Evolutionary conservation across 1,284 basidiomycete species (phyloP).

Genomic region (Coniophora puteana): DNA sequence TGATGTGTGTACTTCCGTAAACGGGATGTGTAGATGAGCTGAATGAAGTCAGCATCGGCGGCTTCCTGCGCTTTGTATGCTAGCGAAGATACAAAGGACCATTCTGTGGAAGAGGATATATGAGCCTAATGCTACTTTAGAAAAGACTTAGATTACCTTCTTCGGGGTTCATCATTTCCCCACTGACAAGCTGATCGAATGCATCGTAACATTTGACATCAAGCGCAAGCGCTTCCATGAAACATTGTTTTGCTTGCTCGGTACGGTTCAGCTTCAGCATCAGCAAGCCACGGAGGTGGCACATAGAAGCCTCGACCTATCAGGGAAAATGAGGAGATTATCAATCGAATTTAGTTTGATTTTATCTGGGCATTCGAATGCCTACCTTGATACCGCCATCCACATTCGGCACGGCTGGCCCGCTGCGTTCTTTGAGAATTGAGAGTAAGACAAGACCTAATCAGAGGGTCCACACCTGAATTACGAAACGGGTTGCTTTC

Average conservation of each 20-base stretch:
- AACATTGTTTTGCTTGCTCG: slow-evolving; percentile 87
- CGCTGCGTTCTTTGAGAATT: slow-evolving; percentile 44
- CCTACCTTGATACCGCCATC: slow-evolving; percentile 85
- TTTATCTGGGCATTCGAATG: slow-evolving; percentile 5
- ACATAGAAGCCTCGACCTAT: slow-evolving; percentile 94
- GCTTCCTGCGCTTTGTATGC: slow-evolving; percentile 80
- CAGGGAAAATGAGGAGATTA: slow-evolving; percentile 14
- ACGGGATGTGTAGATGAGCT: slow-evolving; percentile 88
- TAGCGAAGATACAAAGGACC: slow-evolving; percentile 90
- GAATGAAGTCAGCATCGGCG: slow-evolving; percentile 87
- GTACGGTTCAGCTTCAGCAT: slow-evolving; percentile 92
- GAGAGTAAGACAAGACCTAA: slow-evolving; percentile 3
- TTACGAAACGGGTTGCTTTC: slow-evolving; percentile 85
- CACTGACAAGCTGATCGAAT: slow-evolving; percentile 86
- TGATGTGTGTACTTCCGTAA: slow-evolving; percentile 87
- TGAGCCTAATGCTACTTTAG: not conserved
- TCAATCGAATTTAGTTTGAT: not conserved
- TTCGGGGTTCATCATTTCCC: slow-evolving; percentile 90
- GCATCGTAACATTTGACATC: slow-evolving; percentile 99
- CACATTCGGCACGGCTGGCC: slow-evolving; percentile 66
- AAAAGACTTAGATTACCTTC: slow-evolving; percentile 78
- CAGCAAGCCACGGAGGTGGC: slow-evolving; percentile 87
- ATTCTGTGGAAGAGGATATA: slow-evolving; percentile 54
- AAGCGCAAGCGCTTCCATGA: slow-evolving; percentile 91
- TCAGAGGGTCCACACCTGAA: slow-evolving; percentile 40